Percentiles rank a stretch among this genome's conserved stretches.
Conservation (phyloP, 129 eudicot genomes). For the Flaveria bidentis region DNA sequence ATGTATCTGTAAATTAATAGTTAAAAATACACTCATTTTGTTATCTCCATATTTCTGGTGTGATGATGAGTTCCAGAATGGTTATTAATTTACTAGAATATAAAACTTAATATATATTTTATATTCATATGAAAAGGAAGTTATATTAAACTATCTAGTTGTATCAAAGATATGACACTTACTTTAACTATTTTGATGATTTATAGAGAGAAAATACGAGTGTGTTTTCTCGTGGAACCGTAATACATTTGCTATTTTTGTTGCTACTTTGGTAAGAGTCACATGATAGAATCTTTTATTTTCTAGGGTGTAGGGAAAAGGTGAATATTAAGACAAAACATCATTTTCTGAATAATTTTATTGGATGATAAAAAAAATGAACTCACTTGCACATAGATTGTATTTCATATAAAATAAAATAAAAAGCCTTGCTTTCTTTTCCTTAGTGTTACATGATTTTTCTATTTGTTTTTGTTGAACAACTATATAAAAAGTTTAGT, state of each 20-base stretch:
- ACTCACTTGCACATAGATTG: not conserved
- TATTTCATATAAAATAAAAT: not conserved
- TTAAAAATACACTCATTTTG: too few species aligned
- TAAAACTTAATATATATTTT: too few species aligned
- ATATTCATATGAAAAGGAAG: too few species aligned
- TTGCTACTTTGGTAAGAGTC: constrained; percentile 40
- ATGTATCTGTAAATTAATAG: too few species aligned
- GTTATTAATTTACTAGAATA: too few species aligned
- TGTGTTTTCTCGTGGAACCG: constrained; percentile 37
- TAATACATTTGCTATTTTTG: constrained; percentile 33
- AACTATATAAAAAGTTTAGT: not conserved
- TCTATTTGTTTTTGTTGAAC: not conserved
- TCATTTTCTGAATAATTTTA: not conserved
- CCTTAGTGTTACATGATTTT: not conserved
- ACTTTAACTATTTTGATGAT: not conserved
- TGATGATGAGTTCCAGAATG: not conserved
- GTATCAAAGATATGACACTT: not conserved
- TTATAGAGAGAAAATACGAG: constrained; percentile 17
- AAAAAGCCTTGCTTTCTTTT: not conserved
- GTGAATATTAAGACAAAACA: constrained; percentile 23
- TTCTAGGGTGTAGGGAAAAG: constrained; percentile 29
- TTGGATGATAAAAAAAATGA: not conserved
- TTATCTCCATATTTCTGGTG: not conserved
- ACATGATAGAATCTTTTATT: constrained; percentile 43
- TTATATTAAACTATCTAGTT: not conserved